A percentile compares a stretch with the other conserved stretches of the same genome.
phyloP scores from a whole-genome alignment of 768 basidiomycete genomes.

The Amanita phalloides region DNA sequence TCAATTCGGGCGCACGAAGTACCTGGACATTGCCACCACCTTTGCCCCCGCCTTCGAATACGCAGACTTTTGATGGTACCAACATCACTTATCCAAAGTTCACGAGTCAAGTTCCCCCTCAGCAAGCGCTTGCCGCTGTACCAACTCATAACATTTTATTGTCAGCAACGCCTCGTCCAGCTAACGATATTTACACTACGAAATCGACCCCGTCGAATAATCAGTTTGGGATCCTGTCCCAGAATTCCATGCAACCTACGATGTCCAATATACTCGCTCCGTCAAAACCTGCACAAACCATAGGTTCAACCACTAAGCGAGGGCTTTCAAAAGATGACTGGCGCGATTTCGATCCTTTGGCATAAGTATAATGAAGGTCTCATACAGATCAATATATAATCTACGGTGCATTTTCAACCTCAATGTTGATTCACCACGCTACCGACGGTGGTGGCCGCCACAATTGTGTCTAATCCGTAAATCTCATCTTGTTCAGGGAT shows the following conservation, averaged over 20 bases:
- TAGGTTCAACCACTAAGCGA: conserved; percentile 29
- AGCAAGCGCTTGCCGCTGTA: conserved; percentile 8
- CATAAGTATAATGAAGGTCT: conserved; percentile 17
- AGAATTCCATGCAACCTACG: conserved; percentile 13
- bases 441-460: conserved; percentile 40
- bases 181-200: conserved; percentile 3
- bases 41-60: conserved; percentile 1
- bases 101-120: background rate
- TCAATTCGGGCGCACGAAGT: conserved; percentile 14
- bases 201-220: background rate
- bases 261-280: conserved; percentile 49
- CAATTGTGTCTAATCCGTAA: conserved; percentile 35
- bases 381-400: conserved; percentile 1
- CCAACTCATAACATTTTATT: conserved; percentile 22
- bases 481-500: conserved; percentile 24
- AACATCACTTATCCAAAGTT: conserved; percentile 10
- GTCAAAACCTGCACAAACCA: conserved; percentile 45
- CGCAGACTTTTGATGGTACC: no score
- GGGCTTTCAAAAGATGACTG: conserved; percentile 56
- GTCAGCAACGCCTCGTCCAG: conserved; percentile 7
- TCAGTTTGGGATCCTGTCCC: conserved; percentile 5
- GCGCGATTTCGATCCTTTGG: conserved; percentile 77
- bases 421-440: conserved; percentile 26
- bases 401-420: conserved; percentile 27
- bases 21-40: background rate